Conservation (phyloP, 495 filamentous ascomycete species). For the Talaromyces ruber region DNA sequence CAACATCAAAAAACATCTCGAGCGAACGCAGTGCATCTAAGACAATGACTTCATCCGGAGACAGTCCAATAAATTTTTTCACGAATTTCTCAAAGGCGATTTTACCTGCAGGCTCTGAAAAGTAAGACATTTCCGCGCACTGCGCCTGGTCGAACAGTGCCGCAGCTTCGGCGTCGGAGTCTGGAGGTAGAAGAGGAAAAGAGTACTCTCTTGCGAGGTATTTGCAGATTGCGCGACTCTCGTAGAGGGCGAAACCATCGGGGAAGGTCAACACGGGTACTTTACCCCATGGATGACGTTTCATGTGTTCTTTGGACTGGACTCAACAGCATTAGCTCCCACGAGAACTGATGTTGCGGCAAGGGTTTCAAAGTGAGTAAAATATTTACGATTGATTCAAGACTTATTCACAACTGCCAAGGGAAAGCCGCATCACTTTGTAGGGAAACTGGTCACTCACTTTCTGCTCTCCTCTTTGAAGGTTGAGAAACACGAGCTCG, state of each 20-base stretch:
- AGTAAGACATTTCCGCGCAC: slow-evolving; percentile 28
- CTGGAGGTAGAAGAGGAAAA: slow-evolving; percentile 25
- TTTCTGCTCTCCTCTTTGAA: slow-evolving; percentile 27
- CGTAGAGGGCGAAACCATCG: slow-evolving; percentile 32
- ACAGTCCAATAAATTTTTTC: slow-evolving; percentile 32
- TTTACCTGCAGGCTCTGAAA: slow-evolving; percentile 30
- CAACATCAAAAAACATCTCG: slow-evolving; percentile 32
- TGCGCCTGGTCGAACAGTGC: slow-evolving; percentile 36
- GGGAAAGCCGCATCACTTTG: slow-evolving; percentile 13
- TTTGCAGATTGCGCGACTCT: slow-evolving; percentile 38
- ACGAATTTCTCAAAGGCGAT: slow-evolving; percentile 33
- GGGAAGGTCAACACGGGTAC: slow-evolving; percentile 17
- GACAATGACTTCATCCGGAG: slow-evolving; percentile 28
- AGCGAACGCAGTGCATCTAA: slow-evolving; percentile 25
- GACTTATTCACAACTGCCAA: too few relatives aligned
- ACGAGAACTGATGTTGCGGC: slow-evolving; percentile 8
- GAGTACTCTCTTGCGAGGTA: slow-evolving; percentile 35
- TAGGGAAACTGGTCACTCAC: slow-evolving; percentile 11
- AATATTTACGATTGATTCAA: too few relatives aligned
- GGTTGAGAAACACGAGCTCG: slow-evolving; percentile 24
- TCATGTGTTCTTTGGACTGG: slow-evolving; percentile 27
- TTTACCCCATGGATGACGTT: slow-evolving; percentile 34
- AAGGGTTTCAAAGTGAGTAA: not conserved
- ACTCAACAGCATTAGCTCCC: slow-evolving; percentile 15
- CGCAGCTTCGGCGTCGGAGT: slow-evolving; percentile 27